Evolutionary conservation across 306 rosid genomes (phyloP), one percentile per base, ranked within the genome.

Genomic region (Cicer chorassanicum): DNA sequence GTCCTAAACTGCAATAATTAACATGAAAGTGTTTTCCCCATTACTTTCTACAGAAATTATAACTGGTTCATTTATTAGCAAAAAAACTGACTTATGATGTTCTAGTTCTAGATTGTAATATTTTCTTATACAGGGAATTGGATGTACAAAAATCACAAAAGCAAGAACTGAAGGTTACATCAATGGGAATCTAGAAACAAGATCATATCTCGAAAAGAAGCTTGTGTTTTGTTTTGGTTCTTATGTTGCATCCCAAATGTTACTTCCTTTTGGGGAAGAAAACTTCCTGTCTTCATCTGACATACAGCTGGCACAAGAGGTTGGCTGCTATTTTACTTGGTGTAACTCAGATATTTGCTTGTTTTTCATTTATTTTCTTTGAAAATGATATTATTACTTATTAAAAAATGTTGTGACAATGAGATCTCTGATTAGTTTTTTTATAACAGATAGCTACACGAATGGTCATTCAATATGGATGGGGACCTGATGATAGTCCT

Each of bases 401-500:
- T 38, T 5, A 40, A 36, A 62, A 59, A 6, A 12, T 76, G 9
- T 65, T 41, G 51, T 69, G 16, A 80, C 59, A 38, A 73, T 19
- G 45, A 65, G 46, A 62, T 11, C 44, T 74, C 78, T 75, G 70
- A 74, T 55, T 16, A 48, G 41, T 19, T 9, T 10, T 41, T 41
- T 80, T 78, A 56, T 74, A 73, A 86, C 93, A 94, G 98, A 91
- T 94, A 62, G 97, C 98, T 68, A 94, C 98, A 24, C 83, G 90
- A 71, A 94, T 91, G 98, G 98, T 94, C 79, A 84, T 94, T 86
- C 93, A 94, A 72, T 91, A 91, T 85, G 98, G 98, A 3, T 94
- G 98, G 98, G 98, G 97, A 44, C 98, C 97, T 57, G 97, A 94
- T 90, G 97, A 94, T 82, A 91, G 88, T 87, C 95, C 98, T 70